phyloP scores from a whole-genome alignment of 768 basidiomycete genomes.

The Agrocybe pediades region DNA sequence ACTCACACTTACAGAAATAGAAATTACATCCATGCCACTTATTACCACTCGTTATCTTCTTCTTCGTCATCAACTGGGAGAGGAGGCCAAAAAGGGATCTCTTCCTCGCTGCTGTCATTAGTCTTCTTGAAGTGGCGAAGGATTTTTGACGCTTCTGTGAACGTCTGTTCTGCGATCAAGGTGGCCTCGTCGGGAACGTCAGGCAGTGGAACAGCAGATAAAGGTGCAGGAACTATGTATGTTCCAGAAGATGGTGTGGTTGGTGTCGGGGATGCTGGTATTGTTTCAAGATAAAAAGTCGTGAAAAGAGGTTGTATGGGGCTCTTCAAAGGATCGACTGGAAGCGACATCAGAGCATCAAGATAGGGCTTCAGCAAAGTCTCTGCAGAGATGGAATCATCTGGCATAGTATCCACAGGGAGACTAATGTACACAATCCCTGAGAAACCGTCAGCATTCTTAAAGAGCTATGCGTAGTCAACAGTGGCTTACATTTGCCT shows the following conservation, averaged over 20 bases:
- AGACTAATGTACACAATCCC: constrained; percentile 64
- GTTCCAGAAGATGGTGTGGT: neutral
- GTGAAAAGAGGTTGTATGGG: constrained; percentile 48
- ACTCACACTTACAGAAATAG: neutral
- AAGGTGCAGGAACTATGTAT: constrained; percentile 28
- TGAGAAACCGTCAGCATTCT: constrained; percentile 27
- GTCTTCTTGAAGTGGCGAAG: constrained; percentile 14
- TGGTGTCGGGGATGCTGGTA: constrained; percentile 6
- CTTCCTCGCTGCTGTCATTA: constrained; percentile 15
- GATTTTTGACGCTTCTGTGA: constrained; percentile 20
- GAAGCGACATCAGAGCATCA: constrained; percentile 41
- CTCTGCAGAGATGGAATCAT: constrained; percentile 32
- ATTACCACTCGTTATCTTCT: constrained; percentile 28
- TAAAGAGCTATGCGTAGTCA: neutral
- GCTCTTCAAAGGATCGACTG: constrained; percentile 18
- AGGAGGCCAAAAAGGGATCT: constrained; percentile 40
- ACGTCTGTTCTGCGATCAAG: constrained; percentile 48
- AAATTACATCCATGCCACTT: neutral
- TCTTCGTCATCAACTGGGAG: constrained; percentile 33
- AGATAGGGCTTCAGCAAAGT: constrained; percentile 60
- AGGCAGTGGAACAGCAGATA: constrained; percentile 40
- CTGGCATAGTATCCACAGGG: constrained; percentile 35
- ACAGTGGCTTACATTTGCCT: constrained; percentile 60
- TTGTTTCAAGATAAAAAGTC: constrained; percentile 55
- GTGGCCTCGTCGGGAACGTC: constrained; percentile 61